Conservation (phyloP, 208 protist species). For the Vickermania ingenoplastis region DNA sequence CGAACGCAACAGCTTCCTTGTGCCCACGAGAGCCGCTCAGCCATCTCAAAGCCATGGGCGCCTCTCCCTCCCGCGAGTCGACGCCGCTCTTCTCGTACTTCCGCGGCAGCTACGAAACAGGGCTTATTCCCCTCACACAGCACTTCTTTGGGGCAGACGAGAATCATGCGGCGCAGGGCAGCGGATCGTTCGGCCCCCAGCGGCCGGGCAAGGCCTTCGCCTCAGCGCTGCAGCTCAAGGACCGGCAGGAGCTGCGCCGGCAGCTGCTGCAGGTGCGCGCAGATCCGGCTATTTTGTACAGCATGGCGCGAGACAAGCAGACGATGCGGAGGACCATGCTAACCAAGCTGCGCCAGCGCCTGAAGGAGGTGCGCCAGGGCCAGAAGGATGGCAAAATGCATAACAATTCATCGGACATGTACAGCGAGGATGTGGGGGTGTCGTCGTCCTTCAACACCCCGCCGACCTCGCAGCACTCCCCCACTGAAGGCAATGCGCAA, state of each 20-base stretch:
- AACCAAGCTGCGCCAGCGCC: slow-evolving; percentile 2
- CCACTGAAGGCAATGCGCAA: neutral
- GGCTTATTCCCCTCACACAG: slow-evolving; percentile 70
- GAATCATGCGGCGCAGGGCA: neutral
- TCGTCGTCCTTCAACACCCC: neutral
- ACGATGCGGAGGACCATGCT: slow-evolving; percentile 21
- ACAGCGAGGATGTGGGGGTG: neutral
- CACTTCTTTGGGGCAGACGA: slow-evolving; percentile 48
- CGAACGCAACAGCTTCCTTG: too few relatives aligned
- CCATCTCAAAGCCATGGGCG: too few relatives aligned
- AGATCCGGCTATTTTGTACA: slow-evolving; percentile 58
- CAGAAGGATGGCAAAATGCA: neutral
- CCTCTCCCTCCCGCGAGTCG: slow-evolving; percentile 45
- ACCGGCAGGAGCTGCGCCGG: slow-evolving; percentile 30
- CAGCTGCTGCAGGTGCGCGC: slow-evolving; percentile 60
- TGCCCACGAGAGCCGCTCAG: too few relatives aligned
- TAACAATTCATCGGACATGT: neutral
- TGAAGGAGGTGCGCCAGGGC: neutral
- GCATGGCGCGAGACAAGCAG: slow-evolving; percentile 31
- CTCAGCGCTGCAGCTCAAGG: neutral
- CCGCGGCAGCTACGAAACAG: slow-evolving; percentile 76
- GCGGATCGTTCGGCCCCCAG: neutral
- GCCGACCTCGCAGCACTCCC: neutral
- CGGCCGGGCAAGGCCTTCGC: neutral
- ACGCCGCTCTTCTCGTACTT: slow-evolving; percentile 79